Base-by-base conservation (phyloP, 805 yeast genomes). In the Grigorovia yakushimaensis region DNA sequence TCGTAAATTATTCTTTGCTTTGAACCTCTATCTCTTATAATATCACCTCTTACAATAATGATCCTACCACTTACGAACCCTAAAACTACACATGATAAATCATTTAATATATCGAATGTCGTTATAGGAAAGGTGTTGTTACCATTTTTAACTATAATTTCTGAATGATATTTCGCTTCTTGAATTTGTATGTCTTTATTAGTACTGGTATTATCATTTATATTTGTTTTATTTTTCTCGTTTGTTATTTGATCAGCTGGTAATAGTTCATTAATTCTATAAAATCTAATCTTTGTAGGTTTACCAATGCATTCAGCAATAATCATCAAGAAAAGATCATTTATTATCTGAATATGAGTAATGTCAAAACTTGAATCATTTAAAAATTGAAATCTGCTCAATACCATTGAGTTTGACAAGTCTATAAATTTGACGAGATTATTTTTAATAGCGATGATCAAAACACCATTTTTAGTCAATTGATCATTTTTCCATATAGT, bases 21-120 rank as follows among this genome's bases (percentile, higher is more conserved):
- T 9, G 95, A 80, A 0, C 98, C 98, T 49, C 95, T 70, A 59
- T 93, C 98, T 55, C 88, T 78, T 6, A 87, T 54, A 30, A 93
- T 64, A 62, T 93, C 98, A 8, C 98, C 98, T 51, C 98, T 69
- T 0, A 89, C 77, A 6, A 89, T 67, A 2, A 89, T 69, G 2
- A 89, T 88, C 19, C 79, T 73, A 2, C 98, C 98, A 62, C 88
- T 59, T 7, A 53, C 54, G 36, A 55, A 64, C 9, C 67, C 66
- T 1, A 60, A 49, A 5, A 50, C 60, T 8, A 64, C 53, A 44
- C 66, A 60, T 5, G 56, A 50, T 38, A 61, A 36, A 46, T 60
- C 65, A 11, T 43, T 33, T 11, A 59, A 52, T 5, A 57, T 49
- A 10, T 60, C 55, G 5, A 62, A 47, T 8, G 56, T 60, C 2